Evolutionary conservation across 1,284 basidiomycete species (phyloP).

Genomic region (Puccinia triticina): DNA sequence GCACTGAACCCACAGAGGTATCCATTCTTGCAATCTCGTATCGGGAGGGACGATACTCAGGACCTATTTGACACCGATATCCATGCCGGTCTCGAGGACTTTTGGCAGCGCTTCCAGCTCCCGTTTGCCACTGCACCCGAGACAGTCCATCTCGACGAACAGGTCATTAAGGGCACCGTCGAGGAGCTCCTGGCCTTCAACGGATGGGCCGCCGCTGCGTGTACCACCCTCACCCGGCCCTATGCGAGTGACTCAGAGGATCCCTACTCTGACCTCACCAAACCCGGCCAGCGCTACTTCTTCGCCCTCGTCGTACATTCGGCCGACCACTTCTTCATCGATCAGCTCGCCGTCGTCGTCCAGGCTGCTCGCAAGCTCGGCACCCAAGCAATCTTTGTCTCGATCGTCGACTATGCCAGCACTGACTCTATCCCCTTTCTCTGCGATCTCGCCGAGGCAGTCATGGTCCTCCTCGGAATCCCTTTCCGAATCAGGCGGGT

Average conservation of each 20-base stretch:
- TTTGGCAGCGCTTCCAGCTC: slow-evolving; percentile 85
- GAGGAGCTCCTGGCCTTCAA: slow-evolving; percentile 88
- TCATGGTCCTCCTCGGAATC: slow-evolving; percentile 83
- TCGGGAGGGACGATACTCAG: slow-evolving; percentile 65
- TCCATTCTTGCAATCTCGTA: slow-evolving; percentile 79
- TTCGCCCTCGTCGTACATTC: slow-evolving; percentile 91
- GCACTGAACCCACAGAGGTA: slow-evolving; percentile 81
- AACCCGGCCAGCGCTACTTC: slow-evolving; percentile 82
- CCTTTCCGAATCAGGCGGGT: slow-evolving; percentile 85
- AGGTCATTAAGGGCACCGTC: slow-evolving; percentile 80
- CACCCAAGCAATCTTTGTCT: slow-evolving; percentile 83
- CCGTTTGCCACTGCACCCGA: slow-evolving; percentile 71
- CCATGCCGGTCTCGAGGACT: slow-evolving; percentile 75
- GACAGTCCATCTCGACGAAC: slow-evolving; percentile 81
- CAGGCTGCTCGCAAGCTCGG: slow-evolving; percentile 87
- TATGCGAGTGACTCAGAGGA: slow-evolving; percentile 85
- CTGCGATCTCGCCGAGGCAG: slow-evolving; percentile 86
- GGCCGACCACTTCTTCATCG: slow-evolving; percentile 93
- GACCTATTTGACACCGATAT: slow-evolving; percentile 79
- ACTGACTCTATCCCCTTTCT: slow-evolving; percentile 89
- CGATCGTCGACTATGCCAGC: slow-evolving; percentile 91
- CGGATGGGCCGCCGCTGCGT: slow-evolving; percentile 98
- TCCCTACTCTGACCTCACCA: slow-evolving; percentile 81
- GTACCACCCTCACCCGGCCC: slow-evolving; percentile 82
- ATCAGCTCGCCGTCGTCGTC: slow-evolving; percentile 92